Evolutionary conservation across 2,329 filamentous ascomycete species (phyloP).

Genomic region (Grosmannia penicillata): DNA sequence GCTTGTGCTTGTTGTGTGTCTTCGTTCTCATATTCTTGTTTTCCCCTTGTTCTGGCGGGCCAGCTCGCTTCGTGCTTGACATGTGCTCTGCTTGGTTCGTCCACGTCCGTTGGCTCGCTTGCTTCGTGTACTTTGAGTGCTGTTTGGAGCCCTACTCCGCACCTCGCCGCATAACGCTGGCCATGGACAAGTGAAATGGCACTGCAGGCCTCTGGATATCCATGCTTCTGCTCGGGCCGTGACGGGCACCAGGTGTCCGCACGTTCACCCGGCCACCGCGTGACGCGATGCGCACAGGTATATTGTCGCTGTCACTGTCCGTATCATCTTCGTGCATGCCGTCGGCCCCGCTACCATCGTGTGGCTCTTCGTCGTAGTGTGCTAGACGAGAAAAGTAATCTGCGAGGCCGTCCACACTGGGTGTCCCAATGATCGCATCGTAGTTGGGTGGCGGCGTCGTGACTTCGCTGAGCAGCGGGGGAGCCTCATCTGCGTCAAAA

Average conservation of each 20-base stretch:
- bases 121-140: not conserved
- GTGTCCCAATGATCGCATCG: conserved; percentile 58
- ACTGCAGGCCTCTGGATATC: conserved; percentile 33
- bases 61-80: no score
- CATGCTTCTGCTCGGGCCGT: conserved; percentile 40
- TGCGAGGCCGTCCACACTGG: conserved; percentile 54
- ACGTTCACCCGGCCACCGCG: conserved; percentile 42
- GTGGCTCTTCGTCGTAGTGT: conserved; percentile 44
- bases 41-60: no score
- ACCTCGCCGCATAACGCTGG: conserved; percentile 13
- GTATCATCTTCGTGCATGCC: conserved; percentile 23
- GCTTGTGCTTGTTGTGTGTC: no score
- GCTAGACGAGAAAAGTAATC: conserved; percentile 79
- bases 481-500: conserved; percentile 68
- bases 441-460: conserved; percentile 78
- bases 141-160: conserved; percentile 2
- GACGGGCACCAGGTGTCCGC: conserved; percentile 34
- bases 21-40: no score
- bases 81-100: no score
- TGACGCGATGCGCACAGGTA: conserved; percentile 27
- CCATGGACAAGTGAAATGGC: conserved; percentile 17
- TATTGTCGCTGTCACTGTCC: conserved; percentile 20
- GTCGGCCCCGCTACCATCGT: not conserved
- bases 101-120: no score
- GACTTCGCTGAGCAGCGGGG: conserved; percentile 30